A percentile compares a stretch with the other conserved stretches of the same genome.
Evolutionary conservation across 768 basidiomycete genomes (phyloP).

Genomic region (Arthromyces matolae): DNA sequence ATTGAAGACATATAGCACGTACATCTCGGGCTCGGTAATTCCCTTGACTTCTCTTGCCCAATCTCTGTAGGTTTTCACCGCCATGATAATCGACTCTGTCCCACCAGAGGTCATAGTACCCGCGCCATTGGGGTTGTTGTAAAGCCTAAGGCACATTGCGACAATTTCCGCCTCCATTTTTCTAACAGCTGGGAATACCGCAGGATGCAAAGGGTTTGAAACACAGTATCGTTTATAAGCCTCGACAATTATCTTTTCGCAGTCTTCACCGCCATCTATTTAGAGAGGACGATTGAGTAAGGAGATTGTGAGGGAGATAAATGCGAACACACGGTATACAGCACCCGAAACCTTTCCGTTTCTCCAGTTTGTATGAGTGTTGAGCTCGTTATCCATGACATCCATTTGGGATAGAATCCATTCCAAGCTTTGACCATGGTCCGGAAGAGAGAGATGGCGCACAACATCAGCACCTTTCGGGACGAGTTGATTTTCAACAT

Average conservation of each 20-base stretch:
- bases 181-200: conserved; percentile 86
- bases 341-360: conserved; percentile 79
- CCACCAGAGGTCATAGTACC: conserved; percentile 95
- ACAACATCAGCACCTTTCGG: conserved; percentile 59
- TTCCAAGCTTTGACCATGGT: conserved; percentile 57
- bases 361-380: conserved; percentile 49
- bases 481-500: conserved; percentile 66
- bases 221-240: conserved; percentile 82
- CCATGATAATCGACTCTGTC: conserved; percentile 95
- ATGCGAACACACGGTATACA: conserved; percentile 84
- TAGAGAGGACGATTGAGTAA: not conserved
- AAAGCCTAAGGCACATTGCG: conserved; percentile 81
- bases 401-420: conserved; percentile 81
- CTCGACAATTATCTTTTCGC: conserved; percentile 72
- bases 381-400: conserved; percentile 65
- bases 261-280: conserved; percentile 78
- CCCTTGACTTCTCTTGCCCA: conserved; percentile 86
- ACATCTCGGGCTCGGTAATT: conserved; percentile 93
- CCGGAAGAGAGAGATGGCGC: conserved; percentile 65
- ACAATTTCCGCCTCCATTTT: conserved; percentile 98
- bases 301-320: conserved; percentile 6
- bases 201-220: conserved; percentile 89
- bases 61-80: conserved; percentile 90
- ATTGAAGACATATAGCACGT: too few species aligned
- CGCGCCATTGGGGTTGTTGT: conserved; percentile 79